A percentile compares a stretch with the other conserved stretches of the same genome.
Evolutionary conservation across 768 basidiomycete genomes (phyloP).

Genomic region (Pholiota molesta): DNA sequence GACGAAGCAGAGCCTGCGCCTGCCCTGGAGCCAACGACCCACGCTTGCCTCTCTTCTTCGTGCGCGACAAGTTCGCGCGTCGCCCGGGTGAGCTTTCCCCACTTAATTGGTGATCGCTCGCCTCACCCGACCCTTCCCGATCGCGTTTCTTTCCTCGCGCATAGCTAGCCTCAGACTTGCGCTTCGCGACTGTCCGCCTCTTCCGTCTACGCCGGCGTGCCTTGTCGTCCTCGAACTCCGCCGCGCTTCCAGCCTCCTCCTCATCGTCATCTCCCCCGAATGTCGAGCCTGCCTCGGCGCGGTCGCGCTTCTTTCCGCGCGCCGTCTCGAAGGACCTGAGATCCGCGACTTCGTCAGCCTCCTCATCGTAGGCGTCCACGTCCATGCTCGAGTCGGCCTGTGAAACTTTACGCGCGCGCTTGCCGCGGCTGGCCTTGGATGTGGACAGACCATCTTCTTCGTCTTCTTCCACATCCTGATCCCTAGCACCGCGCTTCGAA

Average conservation of each 20-base stretch:
- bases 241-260: neutral
- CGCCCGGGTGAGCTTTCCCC: slow-evolving; percentile 28
- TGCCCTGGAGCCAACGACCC: slow-evolving; percentile 22
- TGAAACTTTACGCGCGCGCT: slow-evolving; percentile 59
- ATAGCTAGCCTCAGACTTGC: slow-evolving; percentile 47
- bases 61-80: slow-evolving; percentile 34
- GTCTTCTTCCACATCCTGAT: slow-evolving; percentile 43
- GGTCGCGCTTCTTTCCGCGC: slow-evolving; percentile 77
- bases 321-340: slow-evolving; percentile 30
- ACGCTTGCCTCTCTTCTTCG: slow-evolving; percentile 56
- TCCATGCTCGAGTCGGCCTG: slow-evolving; percentile 44
- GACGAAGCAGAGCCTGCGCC: neutral
- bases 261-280: slow-evolving; percentile 68
- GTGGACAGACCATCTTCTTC: slow-evolving; percentile 20
- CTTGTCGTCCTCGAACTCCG: slow-evolving; percentile 38
- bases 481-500: slow-evolving; percentile 50
- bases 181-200: slow-evolving; percentile 56
- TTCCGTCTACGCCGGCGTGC: slow-evolving; percentile 50
- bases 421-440: slow-evolving; percentile 46
- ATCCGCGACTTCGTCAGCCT: slow-evolving; percentile 45
- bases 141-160: slow-evolving; percentile 69
- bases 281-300: slow-evolving; percentile 70
- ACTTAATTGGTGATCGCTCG: slow-evolving; percentile 42
- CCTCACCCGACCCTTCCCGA: slow-evolving; percentile 53
- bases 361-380: slow-evolving; percentile 43